Percentiles rank a stretch among this genome's conserved stretches.
Conservation (phyloP, 2,329 filamentous ascomycete genomes). For the Amauroascus verrucosus region DNA sequence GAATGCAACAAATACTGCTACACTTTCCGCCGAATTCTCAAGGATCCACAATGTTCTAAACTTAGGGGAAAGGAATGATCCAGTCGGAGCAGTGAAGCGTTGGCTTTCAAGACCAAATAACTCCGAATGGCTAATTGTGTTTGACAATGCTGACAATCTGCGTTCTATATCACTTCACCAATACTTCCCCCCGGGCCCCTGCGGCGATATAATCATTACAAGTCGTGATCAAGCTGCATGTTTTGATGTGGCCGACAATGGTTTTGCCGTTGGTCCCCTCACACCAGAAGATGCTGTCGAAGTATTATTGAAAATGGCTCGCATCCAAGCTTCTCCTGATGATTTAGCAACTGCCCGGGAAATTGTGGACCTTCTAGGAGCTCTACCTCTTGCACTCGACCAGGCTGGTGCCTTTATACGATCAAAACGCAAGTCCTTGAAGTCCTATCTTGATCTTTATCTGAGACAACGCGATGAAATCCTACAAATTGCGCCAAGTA, state of each 20-base stretch:
- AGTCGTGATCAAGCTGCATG: slow-evolving; percentile 9
- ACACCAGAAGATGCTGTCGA: slow-evolving; percentile 10
- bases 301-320: slow-evolving; percentile 12
- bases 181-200: slow-evolving; percentile 5
- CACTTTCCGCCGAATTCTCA: background rate
- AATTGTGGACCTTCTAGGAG: slow-evolving; percentile 12
- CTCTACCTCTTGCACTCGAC: slow-evolving; percentile 14
- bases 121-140: slow-evolving; percentile 17
- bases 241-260: slow-evolving; percentile 5
- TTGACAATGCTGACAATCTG: slow-evolving; percentile 19
- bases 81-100: background rate
- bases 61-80: background rate
- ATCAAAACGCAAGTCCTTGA: slow-evolving; percentile 12
- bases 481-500: background rate
- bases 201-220: slow-evolving; percentile 13
- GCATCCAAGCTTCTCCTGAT: slow-evolving; percentile 8
- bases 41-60: background rate
- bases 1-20: background rate
- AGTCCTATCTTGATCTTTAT: slow-evolving; percentile 13
- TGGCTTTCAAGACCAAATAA: slow-evolving; percentile 11
- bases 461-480: slow-evolving; percentile 10
- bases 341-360: slow-evolving; percentile 11
- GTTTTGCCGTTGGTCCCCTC: slow-evolving; percentile 8
- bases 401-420: slow-evolving; percentile 16
- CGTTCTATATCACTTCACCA: background rate